Evolutionary conservation across 164 flowering plant species (phyloP).

Genomic region (Vitis riparia): DNA sequence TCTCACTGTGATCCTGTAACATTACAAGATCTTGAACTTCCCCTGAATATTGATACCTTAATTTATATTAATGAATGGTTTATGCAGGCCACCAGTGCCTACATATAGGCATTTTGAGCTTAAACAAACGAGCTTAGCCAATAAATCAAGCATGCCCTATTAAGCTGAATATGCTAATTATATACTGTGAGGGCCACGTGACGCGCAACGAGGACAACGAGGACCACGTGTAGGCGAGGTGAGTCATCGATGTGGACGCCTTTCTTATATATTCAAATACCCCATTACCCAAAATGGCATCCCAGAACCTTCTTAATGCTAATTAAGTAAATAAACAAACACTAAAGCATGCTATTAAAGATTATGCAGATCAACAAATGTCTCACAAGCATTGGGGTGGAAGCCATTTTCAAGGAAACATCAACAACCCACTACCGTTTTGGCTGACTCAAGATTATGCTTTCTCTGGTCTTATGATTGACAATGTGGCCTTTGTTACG

Average conservation of each 20-base stretch:
- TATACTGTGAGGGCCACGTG: background rate
- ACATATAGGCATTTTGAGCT: conserved; percentile 18
- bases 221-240: conserved; percentile 9
- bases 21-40: conserved; percentile 10
- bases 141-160: conserved; percentile 8
- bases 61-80: conserved; percentile 1
- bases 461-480: background rate
- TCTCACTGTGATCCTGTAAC: background rate
- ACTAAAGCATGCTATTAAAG: conserved; percentile 22
- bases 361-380: conserved; percentile 25
- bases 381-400: conserved; percentile 10
- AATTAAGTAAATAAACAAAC: conserved; percentile 9
- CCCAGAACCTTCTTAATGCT: conserved; percentile 20
- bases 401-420: conserved; percentile 28
- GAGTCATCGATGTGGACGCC: conserved; percentile 9
- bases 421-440: conserved; percentile 27
- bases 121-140: conserved; percentile 8
- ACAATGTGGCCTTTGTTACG: background rate
- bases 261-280: conserved; percentile 3
- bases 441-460: conserved; percentile 7
- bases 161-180: conserved; percentile 11
- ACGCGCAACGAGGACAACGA: background rate
- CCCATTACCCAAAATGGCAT: conserved; percentile 21
- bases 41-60: background rate
- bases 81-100: conserved; percentile 20